phyloP scores from a whole-genome alignment of 805 yeast genomes.

The Metschnikowia cubensis region DNA sequence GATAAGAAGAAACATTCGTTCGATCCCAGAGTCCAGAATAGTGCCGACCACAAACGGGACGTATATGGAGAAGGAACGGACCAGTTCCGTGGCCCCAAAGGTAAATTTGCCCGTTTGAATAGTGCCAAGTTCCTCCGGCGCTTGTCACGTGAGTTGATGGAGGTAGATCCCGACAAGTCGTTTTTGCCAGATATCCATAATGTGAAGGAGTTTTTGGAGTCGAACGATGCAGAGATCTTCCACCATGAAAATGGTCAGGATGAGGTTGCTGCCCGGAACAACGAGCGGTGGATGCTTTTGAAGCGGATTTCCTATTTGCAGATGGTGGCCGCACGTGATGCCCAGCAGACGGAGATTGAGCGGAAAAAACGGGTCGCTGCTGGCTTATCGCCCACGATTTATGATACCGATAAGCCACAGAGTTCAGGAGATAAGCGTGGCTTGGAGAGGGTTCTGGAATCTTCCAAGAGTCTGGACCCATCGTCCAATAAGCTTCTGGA shows the following conservation, averaged over 20 bases:
- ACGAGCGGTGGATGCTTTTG: conserved; percentile 66
- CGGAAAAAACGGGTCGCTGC: conserved; percentile 31
- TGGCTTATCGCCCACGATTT: conserved; percentile 24
- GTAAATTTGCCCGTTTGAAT: conserved; percentile 47
- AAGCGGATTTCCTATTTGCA: conserved; percentile 70
- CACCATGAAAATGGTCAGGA: conserved; percentile 39
- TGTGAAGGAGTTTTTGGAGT: conserved; percentile 52
- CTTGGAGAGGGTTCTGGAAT: too few species aligned
- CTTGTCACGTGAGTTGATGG: conserved; percentile 50
- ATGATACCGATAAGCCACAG: not conserved
- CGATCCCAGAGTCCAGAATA: conserved; percentile 76
- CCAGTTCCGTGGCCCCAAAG: conserved; percentile 46
- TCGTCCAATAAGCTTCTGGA: too few species aligned
- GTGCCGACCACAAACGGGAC: conserved; percentile 60
- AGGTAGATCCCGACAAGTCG: conserved; percentile 25
- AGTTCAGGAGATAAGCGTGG: too few species aligned
- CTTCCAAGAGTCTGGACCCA: too few species aligned
- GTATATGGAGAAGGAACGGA: conserved; percentile 77
- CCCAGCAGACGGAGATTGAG: conserved; percentile 37
- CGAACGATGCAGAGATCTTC: conserved; percentile 36
- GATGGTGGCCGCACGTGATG: conserved; percentile 54
- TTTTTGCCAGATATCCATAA: conserved; percentile 57
- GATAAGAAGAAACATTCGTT: conserved; percentile 77
- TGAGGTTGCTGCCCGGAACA: conserved; percentile 39
- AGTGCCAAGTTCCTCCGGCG: conserved; percentile 53